Percentiles rank a stretch among this genome's conserved stretches.
Evolutionary conservation across 2,329 filamentous ascomycete species (phyloP).

Genomic region (Lachnellula suecica): DNA sequence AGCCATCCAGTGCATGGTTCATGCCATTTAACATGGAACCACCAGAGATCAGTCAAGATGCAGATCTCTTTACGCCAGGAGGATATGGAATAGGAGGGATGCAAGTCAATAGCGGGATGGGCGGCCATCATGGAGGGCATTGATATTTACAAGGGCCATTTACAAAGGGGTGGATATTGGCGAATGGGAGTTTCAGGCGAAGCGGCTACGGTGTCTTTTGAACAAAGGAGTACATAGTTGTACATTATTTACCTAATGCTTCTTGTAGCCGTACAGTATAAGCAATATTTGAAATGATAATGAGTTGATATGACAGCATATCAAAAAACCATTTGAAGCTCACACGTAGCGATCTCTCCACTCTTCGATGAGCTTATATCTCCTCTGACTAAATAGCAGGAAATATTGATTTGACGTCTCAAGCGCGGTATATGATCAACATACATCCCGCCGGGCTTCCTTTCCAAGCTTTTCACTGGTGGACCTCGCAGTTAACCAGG

Average conservation of each 20-base stretch:
- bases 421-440: too few relatives aligned
- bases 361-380: too few relatives aligned
- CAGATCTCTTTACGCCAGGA: conserved; percentile 25
- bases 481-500: too few relatives aligned
- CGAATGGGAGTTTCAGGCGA: conserved; percentile 6
- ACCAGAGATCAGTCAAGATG: conserved; percentile 56
- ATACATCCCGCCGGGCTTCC: too few relatives aligned
- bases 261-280: not conserved
- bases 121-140: conserved; percentile 28
- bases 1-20: conserved; percentile 76
- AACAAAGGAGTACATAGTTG: not conserved
- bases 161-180: conserved; percentile 4
- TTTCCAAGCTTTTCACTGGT: too few relatives aligned
- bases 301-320: not conserved
- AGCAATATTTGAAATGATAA: not conserved
- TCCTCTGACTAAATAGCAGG: too few relatives aligned
- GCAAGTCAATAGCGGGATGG: conserved; percentile 30
- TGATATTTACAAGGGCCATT: conserved; percentile 3
- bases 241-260: not conserved
- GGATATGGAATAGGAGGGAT: conserved; percentile 33
- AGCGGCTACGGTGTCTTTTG: not conserved
- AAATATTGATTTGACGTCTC: too few relatives aligned
- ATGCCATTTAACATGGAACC: conserved; percentile 91
- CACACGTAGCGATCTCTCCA: too few relatives aligned
- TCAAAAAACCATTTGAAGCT: not conserved